Evolutionary conservation across 2,329 filamentous ascomycete species (phyloP).

Genomic region (Aspergillus japonicus): DNA sequence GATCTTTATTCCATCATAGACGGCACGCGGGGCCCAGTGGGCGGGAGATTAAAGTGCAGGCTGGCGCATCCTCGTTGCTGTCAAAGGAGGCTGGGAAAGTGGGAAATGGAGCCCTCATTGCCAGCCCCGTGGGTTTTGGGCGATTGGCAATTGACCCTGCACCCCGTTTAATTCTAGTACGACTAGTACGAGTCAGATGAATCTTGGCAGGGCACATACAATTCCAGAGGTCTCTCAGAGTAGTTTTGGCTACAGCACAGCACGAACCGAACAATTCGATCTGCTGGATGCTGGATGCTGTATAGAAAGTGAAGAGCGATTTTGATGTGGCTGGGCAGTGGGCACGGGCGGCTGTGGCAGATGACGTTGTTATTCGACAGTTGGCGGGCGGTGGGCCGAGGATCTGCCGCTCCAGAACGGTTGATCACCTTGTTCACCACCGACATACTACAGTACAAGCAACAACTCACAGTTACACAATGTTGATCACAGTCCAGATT

Average conservation of each 20-base stretch:
- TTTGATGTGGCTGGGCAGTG: not conserved
- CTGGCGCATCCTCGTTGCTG: conserved; percentile 19
- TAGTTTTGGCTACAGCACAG: not conserved
- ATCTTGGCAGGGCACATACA: not conserved
- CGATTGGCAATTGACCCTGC: conserved; percentile 3
- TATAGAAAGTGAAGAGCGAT: too few species aligned
- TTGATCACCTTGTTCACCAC: not conserved
- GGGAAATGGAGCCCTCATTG: not conserved
- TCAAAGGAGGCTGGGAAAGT: conserved; percentile 23
- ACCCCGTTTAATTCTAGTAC: not conserved
- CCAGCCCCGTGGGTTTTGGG: conserved; percentile 20
- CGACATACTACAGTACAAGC: not conserved
- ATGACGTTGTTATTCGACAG: not conserved
- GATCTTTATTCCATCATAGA: conserved; percentile 17
- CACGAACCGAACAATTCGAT: not conserved
- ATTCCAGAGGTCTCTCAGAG: not conserved
- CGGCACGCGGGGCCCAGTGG: conserved; percentile 16
- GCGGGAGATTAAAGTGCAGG: conserved; percentile 16
- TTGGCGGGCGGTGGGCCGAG: not conserved
- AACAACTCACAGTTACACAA: not conserved
- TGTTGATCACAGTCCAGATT: not conserved
- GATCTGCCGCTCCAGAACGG: not conserved
- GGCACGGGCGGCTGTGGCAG: not conserved
- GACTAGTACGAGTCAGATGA: not conserved
- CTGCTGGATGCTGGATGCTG: too few species aligned